These are phyloP conservation scores for Ensete ventricosum DNA, from an alignment of 176 grass and related monocot species.

Conservation along the genomic window DNA sequence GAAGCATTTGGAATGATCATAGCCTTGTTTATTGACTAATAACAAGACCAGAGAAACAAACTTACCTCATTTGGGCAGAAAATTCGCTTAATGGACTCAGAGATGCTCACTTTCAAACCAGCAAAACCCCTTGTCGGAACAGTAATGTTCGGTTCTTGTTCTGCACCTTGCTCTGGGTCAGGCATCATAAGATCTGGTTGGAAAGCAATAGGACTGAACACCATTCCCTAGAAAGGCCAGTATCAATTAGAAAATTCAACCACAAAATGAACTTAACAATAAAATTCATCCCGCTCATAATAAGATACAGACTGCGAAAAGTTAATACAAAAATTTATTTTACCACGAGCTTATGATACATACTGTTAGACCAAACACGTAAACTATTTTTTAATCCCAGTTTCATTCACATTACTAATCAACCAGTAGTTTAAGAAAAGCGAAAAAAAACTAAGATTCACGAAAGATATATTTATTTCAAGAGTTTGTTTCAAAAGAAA, in stretches of 20 bases:
- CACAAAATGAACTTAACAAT: not conserved
- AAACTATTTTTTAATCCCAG: not conserved
- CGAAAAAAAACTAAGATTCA: not conserved
- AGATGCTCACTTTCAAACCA: slow-evolving; percentile 29
- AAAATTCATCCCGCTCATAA: not conserved
- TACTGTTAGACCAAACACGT: not conserved
- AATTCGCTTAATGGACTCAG: slow-evolving; percentile 50
- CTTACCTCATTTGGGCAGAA: slow-evolving; percentile 55
- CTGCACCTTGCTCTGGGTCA: slow-evolving; percentile 22
- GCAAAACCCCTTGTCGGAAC: slow-evolving; percentile 16
- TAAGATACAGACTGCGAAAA: not conserved
- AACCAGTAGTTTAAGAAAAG: not conserved
- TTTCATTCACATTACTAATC: not conserved
- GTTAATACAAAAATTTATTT: not conserved
- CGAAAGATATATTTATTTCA: not conserved
- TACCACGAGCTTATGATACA: not conserved
- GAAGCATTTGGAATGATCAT: not conserved
- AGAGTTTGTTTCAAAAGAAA: not conserved
- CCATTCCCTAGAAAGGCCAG: slow-evolving; percentile 50
- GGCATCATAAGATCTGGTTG: slow-evolving; percentile 40
- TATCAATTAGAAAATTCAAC: not conserved
- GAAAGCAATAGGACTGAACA: slow-evolving; percentile 73
- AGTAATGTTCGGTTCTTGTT: slow-evolving; percentile 23
- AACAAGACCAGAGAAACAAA: not conserved
- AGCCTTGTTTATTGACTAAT: not conserved